These are phyloP conservation scores for Lanzia echinophila DNA, from an alignment of 2,329 filamentous ascomycete genomes.

Conservation along the genomic window DNA sequence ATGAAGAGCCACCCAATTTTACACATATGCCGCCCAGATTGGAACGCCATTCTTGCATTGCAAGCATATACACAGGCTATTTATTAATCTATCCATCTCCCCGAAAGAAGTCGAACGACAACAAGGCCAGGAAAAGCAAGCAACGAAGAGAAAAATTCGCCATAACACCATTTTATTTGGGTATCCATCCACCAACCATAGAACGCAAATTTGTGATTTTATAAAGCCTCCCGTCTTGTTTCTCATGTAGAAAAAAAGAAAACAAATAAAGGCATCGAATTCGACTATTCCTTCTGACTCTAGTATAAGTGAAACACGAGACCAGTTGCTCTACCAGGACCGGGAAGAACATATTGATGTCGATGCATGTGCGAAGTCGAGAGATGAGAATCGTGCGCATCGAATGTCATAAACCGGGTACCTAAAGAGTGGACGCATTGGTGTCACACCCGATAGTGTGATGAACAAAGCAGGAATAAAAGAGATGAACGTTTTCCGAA, in stretches of 20 bases:
- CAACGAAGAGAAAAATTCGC: background rate
- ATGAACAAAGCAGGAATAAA: too few species aligned
- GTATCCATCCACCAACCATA: background rate
- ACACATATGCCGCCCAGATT: too few species aligned
- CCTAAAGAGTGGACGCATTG: background rate
- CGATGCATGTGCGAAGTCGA: too few species aligned
- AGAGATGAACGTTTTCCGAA: too few species aligned
- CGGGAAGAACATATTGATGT: too few species aligned
- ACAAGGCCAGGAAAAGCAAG: background rate
- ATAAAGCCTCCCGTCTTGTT: background rate
- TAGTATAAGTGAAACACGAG: background rate
- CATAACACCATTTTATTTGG: background rate
- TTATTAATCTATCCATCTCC: background rate
- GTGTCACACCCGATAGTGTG: background rate
- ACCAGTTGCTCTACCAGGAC: too few species aligned
- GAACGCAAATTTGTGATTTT: background rate
- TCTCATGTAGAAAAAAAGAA: background rate
- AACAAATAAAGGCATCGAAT: background rate
- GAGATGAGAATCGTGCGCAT: too few species aligned
- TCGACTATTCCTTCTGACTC: background rate
- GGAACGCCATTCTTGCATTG: too few species aligned
- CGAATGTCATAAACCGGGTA: background rate
- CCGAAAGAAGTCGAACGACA: background rate
- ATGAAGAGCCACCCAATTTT: too few species aligned
- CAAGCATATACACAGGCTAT: background rate